Base-by-base conservation (phyloP, 352 stramenopile species). In the Phytophthora europaea region DNA sequence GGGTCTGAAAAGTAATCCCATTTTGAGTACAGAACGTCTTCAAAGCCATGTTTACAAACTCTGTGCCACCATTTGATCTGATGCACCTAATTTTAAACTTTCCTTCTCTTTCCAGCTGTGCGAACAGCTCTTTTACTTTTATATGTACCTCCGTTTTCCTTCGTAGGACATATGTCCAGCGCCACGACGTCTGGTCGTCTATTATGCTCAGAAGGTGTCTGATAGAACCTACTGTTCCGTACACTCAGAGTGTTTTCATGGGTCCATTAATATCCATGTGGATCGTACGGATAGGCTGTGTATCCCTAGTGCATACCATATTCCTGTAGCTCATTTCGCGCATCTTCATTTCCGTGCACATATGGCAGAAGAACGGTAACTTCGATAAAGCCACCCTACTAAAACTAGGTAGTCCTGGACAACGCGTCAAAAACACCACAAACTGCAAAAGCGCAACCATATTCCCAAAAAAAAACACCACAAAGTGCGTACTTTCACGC, bases 131-230 rank as follows among this genome's bases (percentile, higher is more conserved):
- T 38, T 62, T 53, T 40, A 67, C 60, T 58, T 38, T 43, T 8
- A n/a, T 13, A 1, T 58, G 15, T 3, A 52, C 60, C 8, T 67
- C 60, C 13, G 4, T 52, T 56, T 67, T 67, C 12, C 59, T 67
- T 6, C 31, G 48, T 5, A 67, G 31, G 7, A 53, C 31, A 28
- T 59, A 59, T 16, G 33, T 67, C 33, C 48, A 67, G 18, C 47
- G 48, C 60, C 60, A 67, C 15, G 60, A 67, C 26, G 33, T 52
- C 6, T 67, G 47, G 12, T 58, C 60, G 48, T 67, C 31, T n/a
- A 67, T 67, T 20, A 59, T 51, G 20, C 60, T 59, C 0, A 67
- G 60, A 20, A 67, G 59, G 47, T 59, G 59, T 28, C 34, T 58
- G 6, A 59, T 67, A n/a, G 60, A 34, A 5, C 60, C 60, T 23